phyloP scores from a whole-genome alignment of 140 eudicot genomes.

The Senecio squalidus region DNA sequence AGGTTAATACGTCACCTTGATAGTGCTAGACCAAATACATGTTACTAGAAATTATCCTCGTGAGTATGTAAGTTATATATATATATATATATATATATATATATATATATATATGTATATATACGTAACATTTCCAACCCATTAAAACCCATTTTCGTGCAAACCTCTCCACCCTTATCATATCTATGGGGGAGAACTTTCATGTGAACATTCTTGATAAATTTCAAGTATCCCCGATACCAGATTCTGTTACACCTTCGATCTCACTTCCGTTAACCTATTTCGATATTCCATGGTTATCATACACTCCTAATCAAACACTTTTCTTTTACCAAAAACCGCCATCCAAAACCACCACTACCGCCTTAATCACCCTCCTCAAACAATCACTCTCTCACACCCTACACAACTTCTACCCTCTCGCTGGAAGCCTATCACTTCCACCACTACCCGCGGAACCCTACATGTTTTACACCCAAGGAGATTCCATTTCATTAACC shows the following conservation, averaged over 20 bases:
- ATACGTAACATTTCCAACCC: too few relatives aligned
- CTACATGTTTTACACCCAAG: background rate
- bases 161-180: background rate
- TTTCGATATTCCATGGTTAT: conserved; percentile 42
- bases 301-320: conserved; percentile 26
- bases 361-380: too few relatives aligned
- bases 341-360: background rate
- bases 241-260: conserved; percentile 16
- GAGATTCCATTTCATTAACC: background rate
- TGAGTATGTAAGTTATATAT: too few relatives aligned
- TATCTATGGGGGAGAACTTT: conserved; percentile 4
- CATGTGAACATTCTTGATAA: conserved; percentile 10
- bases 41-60: too few relatives aligned
- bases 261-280: conserved; percentile 26
- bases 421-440: background rate
- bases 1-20: too few relatives aligned
- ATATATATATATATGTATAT: too few relatives aligned
- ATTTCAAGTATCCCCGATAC: conserved; percentile 25
- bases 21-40: too few relatives aligned
- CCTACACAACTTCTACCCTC: background rate
- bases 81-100: too few relatives aligned
- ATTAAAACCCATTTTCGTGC: background rate
- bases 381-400: background rate
- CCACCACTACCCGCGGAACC: background rate
- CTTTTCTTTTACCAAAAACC: background rate